Base-by-base conservation (phyloP, 208 protist genomes). In the Spongospora subterranea region DNA sequence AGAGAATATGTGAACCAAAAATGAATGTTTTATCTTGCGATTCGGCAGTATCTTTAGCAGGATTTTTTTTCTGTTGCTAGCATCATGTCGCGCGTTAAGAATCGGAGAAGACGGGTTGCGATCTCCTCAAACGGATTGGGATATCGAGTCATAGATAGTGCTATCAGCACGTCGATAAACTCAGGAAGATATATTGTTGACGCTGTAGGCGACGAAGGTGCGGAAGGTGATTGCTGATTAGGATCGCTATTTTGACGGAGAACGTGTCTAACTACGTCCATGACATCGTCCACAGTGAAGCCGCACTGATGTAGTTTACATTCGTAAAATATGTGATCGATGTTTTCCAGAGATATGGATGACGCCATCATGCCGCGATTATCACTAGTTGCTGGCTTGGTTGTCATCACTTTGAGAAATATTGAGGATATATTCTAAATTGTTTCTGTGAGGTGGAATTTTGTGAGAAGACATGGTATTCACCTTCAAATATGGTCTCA, bases 101-200 rank as follows among this genome's bases (percentile, higher is more conserved):
- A 82, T n/a, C 71, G 71, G 17, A 6, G 71, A 20, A 82, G 13
- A 20, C 71, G 71, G 6, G 6, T 13, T 6, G 40, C 6, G 6
- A 82, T 6, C 17, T 82, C 71, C n/a, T 82, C 71, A 43, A 82
- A 35, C 6, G 71, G 71, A 43, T 82, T 82, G 17, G 71, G 71
- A n/a, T 82, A 82, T n/a, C 71, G 71, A 6, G n/a, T 82, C 35
- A 13, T 17, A n/a, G 17, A 35, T 6, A 82, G 71, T 13, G 71
- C 71, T 35, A 82, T 35, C 17, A 82, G 17, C n/a, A 82, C 6
- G n/a, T 35, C 6, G 17, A 82, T 6, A 43, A 82, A 82, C 71
- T 82, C 17, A n/a, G 71, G 71, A 6, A 82, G 71, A 6, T 40
- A 39, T n/a, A 82, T 39, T 35, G 13, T 35, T n/a, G n/a, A n/a